phyloP scores from a whole-genome alignment of 2,329 filamentous ascomycete genomes.

The Coniochaeta sp. region DNA sequence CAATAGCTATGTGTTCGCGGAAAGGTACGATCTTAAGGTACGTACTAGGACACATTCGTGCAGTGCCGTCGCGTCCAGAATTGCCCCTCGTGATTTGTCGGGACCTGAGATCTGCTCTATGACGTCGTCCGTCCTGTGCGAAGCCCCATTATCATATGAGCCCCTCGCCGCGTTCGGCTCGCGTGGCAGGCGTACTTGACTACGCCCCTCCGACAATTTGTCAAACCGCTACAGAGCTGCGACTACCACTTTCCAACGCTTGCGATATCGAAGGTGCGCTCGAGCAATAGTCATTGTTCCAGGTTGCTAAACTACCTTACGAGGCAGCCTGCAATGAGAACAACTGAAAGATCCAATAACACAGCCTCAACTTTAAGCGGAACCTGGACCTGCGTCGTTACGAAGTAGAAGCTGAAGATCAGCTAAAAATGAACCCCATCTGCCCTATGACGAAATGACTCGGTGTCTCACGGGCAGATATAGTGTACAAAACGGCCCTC shows the following conservation, averaged over 20 bases:
- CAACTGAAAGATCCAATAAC: background rate
- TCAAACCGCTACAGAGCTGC: no score
- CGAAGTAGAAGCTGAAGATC: background rate
- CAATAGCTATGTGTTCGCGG: no score
- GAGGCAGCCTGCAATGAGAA: background rate
- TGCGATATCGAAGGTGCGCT: no score
- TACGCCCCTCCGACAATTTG: background rate
- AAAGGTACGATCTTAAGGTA: no score
- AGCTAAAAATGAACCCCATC: background rate
- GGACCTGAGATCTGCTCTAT: background rate
- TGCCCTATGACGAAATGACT: background rate
- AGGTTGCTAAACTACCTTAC: no score
- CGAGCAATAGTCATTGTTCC: no score
- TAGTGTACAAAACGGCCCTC: no score
- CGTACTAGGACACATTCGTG: no score
- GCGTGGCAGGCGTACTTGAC: background rate
- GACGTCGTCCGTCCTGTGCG: background rate
- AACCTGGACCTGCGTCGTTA: background rate
- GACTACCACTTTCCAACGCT: no score
- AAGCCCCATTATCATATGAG: background rate
- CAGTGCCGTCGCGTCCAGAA: background rate
- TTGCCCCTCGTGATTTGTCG: background rate
- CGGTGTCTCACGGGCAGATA: background rate
- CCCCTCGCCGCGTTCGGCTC: background rate
- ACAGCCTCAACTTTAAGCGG: background rate